These are phyloP conservation scores for Cytospora paraplurivora DNA, from an alignment of 2,329 filamentous ascomycete species.

Conservation along the genomic window DNA sequence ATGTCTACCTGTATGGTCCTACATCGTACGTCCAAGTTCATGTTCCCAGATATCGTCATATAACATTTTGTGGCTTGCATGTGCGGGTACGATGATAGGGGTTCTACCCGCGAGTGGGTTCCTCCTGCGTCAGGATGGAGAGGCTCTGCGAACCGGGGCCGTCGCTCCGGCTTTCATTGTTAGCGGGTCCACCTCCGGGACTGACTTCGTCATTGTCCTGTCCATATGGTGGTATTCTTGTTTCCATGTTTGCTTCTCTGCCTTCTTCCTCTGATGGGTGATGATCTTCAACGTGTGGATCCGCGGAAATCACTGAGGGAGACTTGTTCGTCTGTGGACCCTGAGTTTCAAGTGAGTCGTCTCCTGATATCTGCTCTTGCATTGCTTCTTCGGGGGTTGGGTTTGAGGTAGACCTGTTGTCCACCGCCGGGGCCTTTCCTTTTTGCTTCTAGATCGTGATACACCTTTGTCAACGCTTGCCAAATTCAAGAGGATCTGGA, in stretches of 20 bases:
- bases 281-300: neutral
- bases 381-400: neutral
- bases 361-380: neutral
- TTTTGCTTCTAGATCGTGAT: neutral
- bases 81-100: neutral
- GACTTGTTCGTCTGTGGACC: neutral
- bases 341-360: neutral
- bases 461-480: neutral
- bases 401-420: neutral
- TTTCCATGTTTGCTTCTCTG: neutral
- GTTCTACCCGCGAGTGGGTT: conserved; percentile 1
- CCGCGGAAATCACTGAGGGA: neutral
- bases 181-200: neutral
- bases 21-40: neutral
- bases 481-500: neutral
- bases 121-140: neutral
- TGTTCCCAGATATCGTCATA: neutral
- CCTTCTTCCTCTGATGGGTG: neutral
- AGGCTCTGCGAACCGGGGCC: neutral
- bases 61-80: neutral
- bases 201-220: neutral
- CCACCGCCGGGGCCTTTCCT: neutral
- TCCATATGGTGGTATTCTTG: neutral
- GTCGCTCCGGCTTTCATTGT: neutral
- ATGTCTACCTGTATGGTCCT: neutral